Evolutionary conservation across 192 early-diverging fungal genomes (phyloP).

Genomic region (Allomyces javanicus): DNA sequence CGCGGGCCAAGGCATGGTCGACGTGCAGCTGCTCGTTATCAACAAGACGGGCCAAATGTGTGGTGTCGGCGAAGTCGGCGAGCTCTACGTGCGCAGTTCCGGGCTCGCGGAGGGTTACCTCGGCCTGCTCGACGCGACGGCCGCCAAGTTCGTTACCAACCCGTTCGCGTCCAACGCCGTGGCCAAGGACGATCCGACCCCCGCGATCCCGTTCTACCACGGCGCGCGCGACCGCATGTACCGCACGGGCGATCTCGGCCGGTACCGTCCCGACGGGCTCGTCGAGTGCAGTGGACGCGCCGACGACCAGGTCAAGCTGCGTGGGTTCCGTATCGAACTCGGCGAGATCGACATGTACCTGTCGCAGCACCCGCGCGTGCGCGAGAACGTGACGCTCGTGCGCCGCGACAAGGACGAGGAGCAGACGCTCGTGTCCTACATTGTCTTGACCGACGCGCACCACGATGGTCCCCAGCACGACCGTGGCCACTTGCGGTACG

Average conservation of each 20-base stretch:
- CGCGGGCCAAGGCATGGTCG: constrained; percentile 91
- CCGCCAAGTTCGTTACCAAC: constrained; percentile 81
- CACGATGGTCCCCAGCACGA: constrained; percentile 21
- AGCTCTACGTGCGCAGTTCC: constrained; percentile 88
- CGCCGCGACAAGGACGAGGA: constrained; percentile 98
- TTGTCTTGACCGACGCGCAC: constrained; percentile 45
- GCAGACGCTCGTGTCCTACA: constrained; percentile 83
- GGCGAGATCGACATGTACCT: constrained; percentile 96
- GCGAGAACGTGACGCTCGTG: constrained; percentile 91
- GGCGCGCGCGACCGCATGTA: constrained; percentile 74
- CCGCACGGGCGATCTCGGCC: constrained; percentile 86
- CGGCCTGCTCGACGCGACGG: constrained; percentile 55
- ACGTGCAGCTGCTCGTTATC: constrained; percentile 93
- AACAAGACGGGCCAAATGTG: constrained; percentile 63
- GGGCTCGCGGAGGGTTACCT: constrained; percentile 96
- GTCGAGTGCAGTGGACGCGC: constrained; percentile 95
- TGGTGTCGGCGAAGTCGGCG: constrained; percentile 93
- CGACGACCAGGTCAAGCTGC: constrained; percentile 99
- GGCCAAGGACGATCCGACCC: constrained; percentile 9
- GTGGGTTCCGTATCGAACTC: constrained; percentile 97
- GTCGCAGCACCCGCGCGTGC: constrained; percentile 69
- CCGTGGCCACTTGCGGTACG: constrained; percentile 11
- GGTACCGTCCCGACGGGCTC: constrained; percentile 76
- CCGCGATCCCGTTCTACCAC: constrained; percentile 4
- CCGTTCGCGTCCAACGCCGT: constrained; percentile 53